A percentile compares a stretch with the other conserved stretches of the same genome.
Conservation (phyloP, 106 monocot genomes). For the Gastrodia elata region DNA sequence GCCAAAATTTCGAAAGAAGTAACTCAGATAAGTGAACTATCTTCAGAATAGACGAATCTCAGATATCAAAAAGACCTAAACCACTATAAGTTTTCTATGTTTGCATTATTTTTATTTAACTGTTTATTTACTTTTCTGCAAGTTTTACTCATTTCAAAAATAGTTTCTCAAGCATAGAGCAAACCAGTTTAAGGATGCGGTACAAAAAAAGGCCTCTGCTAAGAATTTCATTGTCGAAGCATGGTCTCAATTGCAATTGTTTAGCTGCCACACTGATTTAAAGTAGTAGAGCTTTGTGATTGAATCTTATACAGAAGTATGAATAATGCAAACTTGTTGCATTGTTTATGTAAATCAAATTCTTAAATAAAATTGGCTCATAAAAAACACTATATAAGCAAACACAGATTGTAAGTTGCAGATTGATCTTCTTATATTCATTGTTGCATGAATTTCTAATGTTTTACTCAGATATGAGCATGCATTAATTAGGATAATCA, state of each 20-base stretch:
- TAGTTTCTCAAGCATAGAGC: neutral
- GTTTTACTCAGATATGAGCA: neutral
- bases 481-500: neutral
- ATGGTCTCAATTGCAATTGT: neutral
- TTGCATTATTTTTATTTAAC: too few species aligned
- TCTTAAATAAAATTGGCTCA: neutral
- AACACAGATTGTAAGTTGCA: too few species aligned
- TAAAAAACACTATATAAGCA: neutral
- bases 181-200: neutral
- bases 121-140: too few species aligned
- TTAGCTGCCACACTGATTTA: neutral
- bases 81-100: too few species aligned
- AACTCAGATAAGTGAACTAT: too few species aligned
- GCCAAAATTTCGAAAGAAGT: too few species aligned
- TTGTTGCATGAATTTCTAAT: too few species aligned
- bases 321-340: neutral
- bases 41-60: too few species aligned
- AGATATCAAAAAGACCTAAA: too few species aligned
- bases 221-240: neutral
- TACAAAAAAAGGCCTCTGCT: neutral
- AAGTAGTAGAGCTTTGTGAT: neutral
- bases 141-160: too few species aligned
- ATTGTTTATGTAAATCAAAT: neutral
- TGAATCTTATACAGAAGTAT: conserved; percentile 1
- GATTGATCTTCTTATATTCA: too few species aligned